phyloP scores from a whole-genome alignment of 1,284 basidiomycete species.

The Hypsizygus ulmarius region DNA sequence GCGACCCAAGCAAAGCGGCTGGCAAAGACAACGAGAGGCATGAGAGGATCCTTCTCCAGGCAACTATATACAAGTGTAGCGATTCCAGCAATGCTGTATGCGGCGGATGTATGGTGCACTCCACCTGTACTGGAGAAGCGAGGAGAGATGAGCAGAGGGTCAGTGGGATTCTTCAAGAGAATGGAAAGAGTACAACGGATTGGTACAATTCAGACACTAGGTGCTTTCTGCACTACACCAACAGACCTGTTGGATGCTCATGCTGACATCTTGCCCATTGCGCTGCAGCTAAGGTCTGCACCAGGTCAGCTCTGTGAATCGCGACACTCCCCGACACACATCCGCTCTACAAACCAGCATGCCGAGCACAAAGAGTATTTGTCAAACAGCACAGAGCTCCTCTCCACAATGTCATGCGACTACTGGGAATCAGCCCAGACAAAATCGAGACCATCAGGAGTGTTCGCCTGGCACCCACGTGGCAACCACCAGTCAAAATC shows the following conservation, averaged over 20 bases:
- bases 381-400: not conserved
- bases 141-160: not conserved
- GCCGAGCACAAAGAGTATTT: conserved; percentile 4
- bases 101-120: conserved; percentile 28
- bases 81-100: conserved; percentile 28
- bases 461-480: no score
- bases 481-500: no score
- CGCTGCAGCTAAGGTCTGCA: conserved; percentile 23
- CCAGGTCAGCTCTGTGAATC: conserved; percentile 26
- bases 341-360: conserved; percentile 24
- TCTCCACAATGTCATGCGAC: conserved; percentile 5
- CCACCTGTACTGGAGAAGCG: not conserved
- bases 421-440: no score
- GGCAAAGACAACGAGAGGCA: conserved; percentile 19
- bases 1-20: conserved; percentile 20
- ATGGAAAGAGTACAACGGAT: conserved; percentile 29
- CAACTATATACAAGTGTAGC: conserved; percentile 22
- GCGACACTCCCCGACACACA: conserved; percentile 30
- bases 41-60: conserved; percentile 13
- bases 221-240: conserved; percentile 30
- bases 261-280: conserved; percentile 29
- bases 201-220: conserved; percentile 31
- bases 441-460: no score
- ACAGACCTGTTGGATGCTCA: conserved; percentile 31
- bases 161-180: conserved; percentile 16